Base-by-base conservation (phyloP, 2,329 filamentous ascomycete species). In the Westerdykella sp. region DNA sequence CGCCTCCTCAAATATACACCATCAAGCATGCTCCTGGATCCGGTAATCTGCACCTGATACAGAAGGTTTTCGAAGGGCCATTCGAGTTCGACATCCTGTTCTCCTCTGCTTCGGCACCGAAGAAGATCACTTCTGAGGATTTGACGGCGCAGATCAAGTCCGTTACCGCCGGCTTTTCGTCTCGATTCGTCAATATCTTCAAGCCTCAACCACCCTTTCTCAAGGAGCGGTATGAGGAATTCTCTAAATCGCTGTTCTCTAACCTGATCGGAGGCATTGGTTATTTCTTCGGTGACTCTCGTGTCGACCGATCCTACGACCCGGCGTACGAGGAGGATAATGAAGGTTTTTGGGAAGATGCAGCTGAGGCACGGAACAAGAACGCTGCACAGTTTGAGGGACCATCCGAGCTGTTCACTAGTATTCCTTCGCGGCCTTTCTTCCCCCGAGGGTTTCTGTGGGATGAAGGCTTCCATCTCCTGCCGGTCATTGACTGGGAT, bases 371-470 rank as follows among this genome's bases (percentile, higher is more conserved):
- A 4, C 79, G 88, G 45, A 77, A 73, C 18, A 80, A 81, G 46
- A 82, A 80, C 43, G 69, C 80, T 50, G 82, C 89, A 51, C 74
- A 80, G 46, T 69, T 84, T 0, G 89, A 94, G 60, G 87, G 87
- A 0, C 88, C 91, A 1, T 87, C 84, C 42, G 87, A 95, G 65
- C 78, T 98, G 2, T 97, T 90, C 64, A 94, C 90, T 6, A 87
- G 83, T 56, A 84, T 97, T 44, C 93, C 93, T 0, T 97, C 91
- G 7, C 77, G 93, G 4, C 87, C 93, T 0, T 98, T 98, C 73
- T 98, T 98, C 69, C 93, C 93, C 1, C 79, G 93, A 48, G 93
- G 93, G 1, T 98, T 98, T 65, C 75, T 97, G 4, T 98, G 93
- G 93, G 93, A 98, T 57, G 93, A 98, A 66, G 93, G 93, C 0